Conservation (phyloP, 2,329 filamentous ascomycete genomes). For the Remersonia thermophila region DNA sequence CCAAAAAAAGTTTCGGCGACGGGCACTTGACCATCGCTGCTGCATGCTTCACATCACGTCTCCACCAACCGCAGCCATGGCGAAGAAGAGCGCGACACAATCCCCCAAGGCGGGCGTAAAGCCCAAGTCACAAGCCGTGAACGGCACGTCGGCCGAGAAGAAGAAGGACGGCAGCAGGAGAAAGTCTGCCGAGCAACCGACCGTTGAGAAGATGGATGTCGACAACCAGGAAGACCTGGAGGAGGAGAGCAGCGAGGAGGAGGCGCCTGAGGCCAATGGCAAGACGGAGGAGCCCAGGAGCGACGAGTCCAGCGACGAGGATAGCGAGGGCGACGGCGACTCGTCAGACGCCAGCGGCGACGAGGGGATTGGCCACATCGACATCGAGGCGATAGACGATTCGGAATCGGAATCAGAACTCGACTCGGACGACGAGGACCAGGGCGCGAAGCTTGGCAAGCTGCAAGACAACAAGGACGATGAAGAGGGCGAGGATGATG, state of each 20-base stretch:
- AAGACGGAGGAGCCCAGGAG: constrained; percentile 19
- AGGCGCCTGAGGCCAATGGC: constrained; percentile 11
- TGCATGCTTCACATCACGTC: constrained; percentile 9
- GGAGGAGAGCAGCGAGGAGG: constrained; percentile 27
- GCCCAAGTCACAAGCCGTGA: constrained; percentile 5
- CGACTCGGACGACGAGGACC: constrained; percentile 50
- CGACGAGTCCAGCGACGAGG: constrained; percentile 25
- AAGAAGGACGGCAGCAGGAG: constrained; percentile 10
- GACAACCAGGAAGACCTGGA: constrained; percentile 28
- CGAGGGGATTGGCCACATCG: constrained; percentile 28
- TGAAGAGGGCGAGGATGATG: constrained; percentile 54
- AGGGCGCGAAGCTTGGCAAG: constrained; percentile 23
- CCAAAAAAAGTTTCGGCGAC: constrained; percentile 13
- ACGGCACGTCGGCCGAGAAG: constrained; percentile 3
- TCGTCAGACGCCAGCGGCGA: constrained; percentile 23
- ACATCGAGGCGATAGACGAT: constrained; percentile 46
- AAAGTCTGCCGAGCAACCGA: constrained; percentile 15
- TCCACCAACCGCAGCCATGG: constrained; percentile 14
- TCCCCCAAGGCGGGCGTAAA: constrained; percentile 9
- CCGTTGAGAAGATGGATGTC: constrained; percentile 15
- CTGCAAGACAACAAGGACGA: constrained; percentile 52
- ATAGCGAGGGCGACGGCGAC: constrained; percentile 19
- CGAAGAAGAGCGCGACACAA: constrained; percentile 15
- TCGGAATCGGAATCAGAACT: constrained; percentile 55
- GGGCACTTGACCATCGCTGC: constrained; percentile 1